phyloP scores from a whole-genome alignment of 1,284 basidiomycete genomes.

The Crucibulum cyathiforme region DNA sequence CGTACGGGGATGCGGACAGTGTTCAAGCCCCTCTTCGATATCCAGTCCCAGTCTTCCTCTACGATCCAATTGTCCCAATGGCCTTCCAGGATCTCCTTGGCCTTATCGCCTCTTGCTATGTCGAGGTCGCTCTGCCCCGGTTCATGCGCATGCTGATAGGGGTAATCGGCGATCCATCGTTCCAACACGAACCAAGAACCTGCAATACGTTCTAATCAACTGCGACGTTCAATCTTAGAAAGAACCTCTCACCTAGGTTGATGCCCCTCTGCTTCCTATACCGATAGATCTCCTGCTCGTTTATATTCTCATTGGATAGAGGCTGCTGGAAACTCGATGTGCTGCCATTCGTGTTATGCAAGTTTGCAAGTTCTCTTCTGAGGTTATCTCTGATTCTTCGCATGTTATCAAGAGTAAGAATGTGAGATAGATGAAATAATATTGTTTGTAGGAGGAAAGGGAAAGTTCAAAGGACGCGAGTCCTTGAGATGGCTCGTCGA shows the following conservation, averaged over 20 bases:
- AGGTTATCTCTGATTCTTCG: no score
- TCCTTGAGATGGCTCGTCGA: no score
- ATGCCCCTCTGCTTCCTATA: constrained; percentile 83
- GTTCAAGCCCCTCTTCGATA: constrained; percentile 78
- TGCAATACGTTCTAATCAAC: constrained; percentile 25
- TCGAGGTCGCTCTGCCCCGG: constrained; percentile 80
- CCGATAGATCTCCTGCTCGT: constrained; percentile 46
- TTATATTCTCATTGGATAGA: no score
- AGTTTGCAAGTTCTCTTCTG: no score
- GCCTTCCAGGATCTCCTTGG: constrained; percentile 68
- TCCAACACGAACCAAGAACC: constrained; percentile 83
- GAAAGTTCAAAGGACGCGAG: no score
- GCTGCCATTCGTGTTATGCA: no score
- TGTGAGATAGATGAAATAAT: no score
- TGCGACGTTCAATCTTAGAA: background rate
- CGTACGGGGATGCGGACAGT: constrained; percentile 82
- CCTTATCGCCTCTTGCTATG: constrained; percentile 67
- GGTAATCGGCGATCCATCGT: constrained; percentile 70
- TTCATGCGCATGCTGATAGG: constrained; percentile 57
- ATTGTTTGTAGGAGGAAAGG: no score
- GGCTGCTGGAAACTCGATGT: no score
- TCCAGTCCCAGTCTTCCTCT: constrained; percentile 76
- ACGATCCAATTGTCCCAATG: constrained; percentile 87
- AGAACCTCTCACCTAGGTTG: constrained; percentile 69
- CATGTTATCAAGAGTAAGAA: no score